Evolutionary conservation across 192 early-diverging fungal species (phyloP), one percentile per base, ranked within the genome.

Genomic region (Linnemannia schmuckeri): DNA sequence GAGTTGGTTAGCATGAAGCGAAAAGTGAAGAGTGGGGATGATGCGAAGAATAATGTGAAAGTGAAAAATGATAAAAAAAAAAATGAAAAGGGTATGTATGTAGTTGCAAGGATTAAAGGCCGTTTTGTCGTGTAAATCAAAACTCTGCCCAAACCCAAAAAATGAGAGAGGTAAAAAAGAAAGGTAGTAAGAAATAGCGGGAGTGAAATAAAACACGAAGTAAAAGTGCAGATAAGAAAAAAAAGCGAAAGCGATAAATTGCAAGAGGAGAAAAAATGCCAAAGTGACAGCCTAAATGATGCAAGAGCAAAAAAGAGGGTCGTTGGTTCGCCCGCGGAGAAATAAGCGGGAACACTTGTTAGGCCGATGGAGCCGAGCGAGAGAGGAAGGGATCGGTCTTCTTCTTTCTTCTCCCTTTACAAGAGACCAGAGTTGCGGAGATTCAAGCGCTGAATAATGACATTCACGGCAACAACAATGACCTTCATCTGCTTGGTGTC

Each of bases 401-500:
- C 2, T 12, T 40, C 38, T 69, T 75, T 63, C 55, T 46, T 46
- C 22, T n/a, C 46, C 30, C 37, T 75, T 82, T 82, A 91, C 52
- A 91, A 68, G 55, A 91, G 80, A 70, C 90, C 90, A 35, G 90
- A 88, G 42, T 57, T 89, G 74, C 76, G 79, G 46, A 91, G 90
- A 74, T 91, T 90, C 79, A 90, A 77, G 37, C 90, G 88, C 75
- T 91, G 90, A 6, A 91, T 86, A 74, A 90, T 91, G 55, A 87
- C 86, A 80, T 91, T 91, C 17, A 91, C 89, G 37, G 89, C 88
- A 35, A 89, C 89, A 27, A 91, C 90, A 40, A 91, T 91, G 54
- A 91, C 90, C 37, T 89, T 76, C 90, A 91, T 91, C 71, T 91
- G 90, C 77, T 82, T 91, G 44, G 90, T 91, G 73, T 91, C 90